Base-by-base conservation (phyloP, 441 rosid species). In the Flueggea neowawraea region DNA sequence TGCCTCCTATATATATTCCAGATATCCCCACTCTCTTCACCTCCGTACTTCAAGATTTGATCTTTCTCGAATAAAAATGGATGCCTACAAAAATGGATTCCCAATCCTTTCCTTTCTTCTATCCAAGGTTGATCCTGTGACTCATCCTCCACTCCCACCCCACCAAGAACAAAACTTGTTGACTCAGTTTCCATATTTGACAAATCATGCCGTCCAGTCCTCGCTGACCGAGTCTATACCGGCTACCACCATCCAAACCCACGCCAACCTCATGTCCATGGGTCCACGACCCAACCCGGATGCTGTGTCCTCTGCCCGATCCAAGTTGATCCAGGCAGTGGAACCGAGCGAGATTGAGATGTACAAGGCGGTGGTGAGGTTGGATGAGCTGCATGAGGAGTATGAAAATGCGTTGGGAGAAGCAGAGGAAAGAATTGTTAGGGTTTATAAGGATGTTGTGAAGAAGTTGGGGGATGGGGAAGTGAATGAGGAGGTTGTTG, bases 371-470 rank as follows among this genome's bases (percentile, higher is more conserved):
- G 80, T 78, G 47, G 60, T 81, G 54, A 72, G 74, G 50, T 52
- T 79, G 62, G 89, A 79, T 36, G 83, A 70, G 63, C 50, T 80
- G 80, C 81, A 79, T 36, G 72, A 76, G 67, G 75, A 71, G 57
- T 78, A 62, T 60, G 78, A 67, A 62, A 74, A 54, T 59, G 73
- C 73, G 68, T 55, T 75, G 69, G 72, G 55, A 49, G 86, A 66
- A 16, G 76, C 64, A 32, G 89, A 84, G 69, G 82, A 79, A 73
- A 75, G 48, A 68, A 65, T 84, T 52, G 64, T 56, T 58, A 72
- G 68, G 71, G 67, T 69, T 51, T 79, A 77, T 67, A 69, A 56
- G 32, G 64, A 70, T 10, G 77, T 64, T 43, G 66, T 61, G 16
- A 61, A 52, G 39, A 66, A 63, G 52, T 48, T 45, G 60, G 74